These are phyloP conservation scores for Fragaria ananassa DNA, from an alignment of 306 rosid species.

Conservation along the genomic window DNA sequence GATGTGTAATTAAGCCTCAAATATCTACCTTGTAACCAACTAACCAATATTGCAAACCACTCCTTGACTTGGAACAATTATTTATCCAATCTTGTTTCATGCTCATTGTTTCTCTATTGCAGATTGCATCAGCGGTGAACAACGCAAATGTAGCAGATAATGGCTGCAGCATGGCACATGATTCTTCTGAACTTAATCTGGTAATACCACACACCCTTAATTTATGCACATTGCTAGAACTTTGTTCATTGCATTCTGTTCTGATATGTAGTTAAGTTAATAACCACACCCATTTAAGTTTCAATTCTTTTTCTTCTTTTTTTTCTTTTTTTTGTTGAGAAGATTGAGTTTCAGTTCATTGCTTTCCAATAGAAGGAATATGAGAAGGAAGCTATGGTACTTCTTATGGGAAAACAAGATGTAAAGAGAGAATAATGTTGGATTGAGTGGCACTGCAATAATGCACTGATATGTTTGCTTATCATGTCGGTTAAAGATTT, in stretches of 20 bases:
- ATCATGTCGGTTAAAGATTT: neutral
- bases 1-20: neutral
- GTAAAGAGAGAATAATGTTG: neutral
- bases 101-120: slow-evolving; percentile 22
- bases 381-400: neutral
- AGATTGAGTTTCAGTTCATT: neutral
- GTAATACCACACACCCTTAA: slow-evolving; percentile 41
- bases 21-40: neutral
- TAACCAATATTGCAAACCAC: neutral
- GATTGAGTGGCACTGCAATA: neutral
- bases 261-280: too few species aligned
- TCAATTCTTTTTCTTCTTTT: neutral
- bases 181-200: slow-evolving; percentile 55
- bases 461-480: neutral
- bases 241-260: neutral
- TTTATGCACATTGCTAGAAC: slow-evolving; percentile 9
- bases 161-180: slow-evolving; percentile 40
- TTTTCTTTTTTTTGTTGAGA: too few species aligned
- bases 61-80: neutral
- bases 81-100: neutral
- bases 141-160: slow-evolving; percentile 33
- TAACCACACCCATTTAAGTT: neutral
- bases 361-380: neutral
- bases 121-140: slow-evolving; percentile 49
- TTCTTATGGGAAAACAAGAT: neutral